These are phyloP conservation scores for Lecanosticta acicola DNA, from an alignment of 2,329 filamentous ascomycete genomes.

Conservation along the genomic window DNA sequence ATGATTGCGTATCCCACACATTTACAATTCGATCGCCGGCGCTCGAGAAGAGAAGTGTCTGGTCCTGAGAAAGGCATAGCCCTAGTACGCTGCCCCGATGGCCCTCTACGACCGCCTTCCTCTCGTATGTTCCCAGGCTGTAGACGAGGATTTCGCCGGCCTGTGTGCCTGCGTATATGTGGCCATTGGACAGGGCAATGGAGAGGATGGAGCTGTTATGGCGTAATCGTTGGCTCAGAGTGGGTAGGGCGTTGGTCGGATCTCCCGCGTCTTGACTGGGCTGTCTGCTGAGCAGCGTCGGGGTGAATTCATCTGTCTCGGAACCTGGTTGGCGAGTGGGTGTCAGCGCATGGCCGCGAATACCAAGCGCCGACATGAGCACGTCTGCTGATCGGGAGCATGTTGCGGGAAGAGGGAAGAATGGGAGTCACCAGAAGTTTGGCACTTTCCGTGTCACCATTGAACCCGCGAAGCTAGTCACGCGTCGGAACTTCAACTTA, in stretches of 20 bases:
- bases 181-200: slow-evolving; percentile 71
- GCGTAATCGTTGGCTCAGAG: slow-evolving; percentile 66
- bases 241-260: slow-evolving; percentile 42
- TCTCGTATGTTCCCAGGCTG: slow-evolving; percentile 82
- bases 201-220: slow-evolving; percentile 77
- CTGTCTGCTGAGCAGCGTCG: slow-evolving; percentile 14
- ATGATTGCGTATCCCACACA: slow-evolving; percentile 76
- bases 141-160: slow-evolving; percentile 88
- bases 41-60: slow-evolving; percentile 77
- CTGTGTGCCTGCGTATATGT: slow-evolving; percentile 87
- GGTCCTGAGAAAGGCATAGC: slow-evolving; percentile 71
- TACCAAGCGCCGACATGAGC: slow-evolving; percentile 14
- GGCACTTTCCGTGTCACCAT: too few species aligned
- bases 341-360: slow-evolving; percentile 16
- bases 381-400: not conserved
- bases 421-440: not conserved
- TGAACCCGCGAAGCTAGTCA: too few species aligned
- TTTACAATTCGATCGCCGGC: slow-evolving; percentile 92
- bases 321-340: slow-evolving; percentile 14
- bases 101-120: slow-evolving; percentile 71
- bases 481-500: too few species aligned
- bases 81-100: slow-evolving; percentile 89
- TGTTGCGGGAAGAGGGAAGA: not conserved
- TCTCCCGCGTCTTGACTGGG: slow-evolving; percentile 24
- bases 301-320: slow-evolving; percentile 16